phyloP scores from a whole-genome alignment of 768 basidiomycete species.

The Fibroporia radiculosa region DNA sequence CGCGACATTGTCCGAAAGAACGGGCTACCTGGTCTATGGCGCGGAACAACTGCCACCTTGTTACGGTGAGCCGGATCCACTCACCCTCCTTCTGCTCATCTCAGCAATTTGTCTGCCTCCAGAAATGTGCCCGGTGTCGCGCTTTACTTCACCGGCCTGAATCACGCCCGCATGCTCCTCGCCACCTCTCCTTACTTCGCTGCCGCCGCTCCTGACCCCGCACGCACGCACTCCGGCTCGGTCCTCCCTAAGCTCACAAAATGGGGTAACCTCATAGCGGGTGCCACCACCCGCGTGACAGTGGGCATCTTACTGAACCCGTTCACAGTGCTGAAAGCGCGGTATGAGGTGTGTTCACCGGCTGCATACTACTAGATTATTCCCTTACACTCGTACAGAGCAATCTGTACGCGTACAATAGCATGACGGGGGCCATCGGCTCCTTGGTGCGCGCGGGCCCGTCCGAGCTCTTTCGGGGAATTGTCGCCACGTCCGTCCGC shows the following conservation, averaged over 20 bases:
- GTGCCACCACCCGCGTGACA: constrained; percentile 70
- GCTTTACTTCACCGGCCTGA: constrained; percentile 83
- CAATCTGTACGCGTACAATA: constrained; percentile 65
- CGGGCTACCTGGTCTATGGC: constrained; percentile 75
- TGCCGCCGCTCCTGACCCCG: constrained; percentile 10
- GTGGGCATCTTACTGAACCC: constrained; percentile 87
- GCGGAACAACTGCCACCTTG: constrained; percentile 79
- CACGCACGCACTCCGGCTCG: constrained; percentile 29
- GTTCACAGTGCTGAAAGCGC: constrained; percentile 84
- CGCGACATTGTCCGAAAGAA: constrained; percentile 52
- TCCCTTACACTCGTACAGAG: constrained; percentile 43
- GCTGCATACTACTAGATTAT: not conserved
- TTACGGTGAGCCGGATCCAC: constrained; percentile 53
- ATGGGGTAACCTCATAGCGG: constrained; percentile 80
- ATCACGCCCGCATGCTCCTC: constrained; percentile 72
- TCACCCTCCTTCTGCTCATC: not conserved
- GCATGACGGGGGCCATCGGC: constrained; percentile 47
- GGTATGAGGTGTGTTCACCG: constrained; percentile 69
- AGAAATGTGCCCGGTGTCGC: constrained; percentile 94
- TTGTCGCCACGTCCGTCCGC: constrained; percentile 80
- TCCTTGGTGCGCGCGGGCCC: constrained; percentile 66
- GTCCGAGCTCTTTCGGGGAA: constrained; percentile 77
- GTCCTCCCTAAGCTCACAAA: constrained; percentile 64
- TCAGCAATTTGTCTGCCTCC: not conserved
- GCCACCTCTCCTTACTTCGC: constrained; percentile 69